phyloP scores from a whole-genome alignment of 495 filamentous ascomycete species.

The Aspergillus nanangensis region DNA sequence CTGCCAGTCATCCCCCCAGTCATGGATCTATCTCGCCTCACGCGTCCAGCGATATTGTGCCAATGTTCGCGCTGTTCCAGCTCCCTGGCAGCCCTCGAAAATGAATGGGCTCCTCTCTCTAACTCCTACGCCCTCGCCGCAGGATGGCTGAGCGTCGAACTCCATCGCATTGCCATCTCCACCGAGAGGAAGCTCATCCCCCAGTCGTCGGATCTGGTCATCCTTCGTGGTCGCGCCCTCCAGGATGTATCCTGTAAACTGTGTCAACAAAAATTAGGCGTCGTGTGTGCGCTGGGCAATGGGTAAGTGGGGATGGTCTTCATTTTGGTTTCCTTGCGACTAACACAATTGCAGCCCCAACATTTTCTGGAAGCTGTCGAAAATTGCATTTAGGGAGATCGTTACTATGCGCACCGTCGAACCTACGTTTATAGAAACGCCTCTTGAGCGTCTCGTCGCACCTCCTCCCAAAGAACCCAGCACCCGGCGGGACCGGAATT shows the following conservation, averaged over 20 bases:
- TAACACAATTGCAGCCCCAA: constrained; percentile 27
- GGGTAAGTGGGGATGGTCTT: constrained; percentile 26
- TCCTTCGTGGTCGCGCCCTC: constrained; percentile 38
- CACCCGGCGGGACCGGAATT: constrained; percentile 13
- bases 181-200: constrained; percentile 40
- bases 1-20: background rate
- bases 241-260: constrained; percentile 42
- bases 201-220: constrained; percentile 32
- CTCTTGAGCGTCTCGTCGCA: constrained; percentile 26
- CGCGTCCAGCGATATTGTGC: constrained; percentile 36
- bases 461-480: constrained; percentile 20
- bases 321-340: background rate
- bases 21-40: constrained; percentile 38
- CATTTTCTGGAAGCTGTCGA: constrained; percentile 43
- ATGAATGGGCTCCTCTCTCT: constrained; percentile 44
- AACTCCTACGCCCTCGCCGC: constrained; percentile 37
- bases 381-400: constrained; percentile 42
- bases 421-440: constrained; percentile 33
- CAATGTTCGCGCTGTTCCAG: constrained; percentile 43
- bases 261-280: constrained; percentile 42
- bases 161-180: constrained; percentile 39
- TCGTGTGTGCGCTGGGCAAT: constrained; percentile 33
- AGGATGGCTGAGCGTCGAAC: constrained; percentile 42
- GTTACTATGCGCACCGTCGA: constrained; percentile 43
- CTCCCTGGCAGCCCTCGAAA: constrained; percentile 43